A percentile compares a stretch with the other conserved stretches of the same genome.
Evolutionary conservation across 371 early-diverging fungal species (phyloP).

Genomic region (Lichtheimia corymbifera): DNA sequence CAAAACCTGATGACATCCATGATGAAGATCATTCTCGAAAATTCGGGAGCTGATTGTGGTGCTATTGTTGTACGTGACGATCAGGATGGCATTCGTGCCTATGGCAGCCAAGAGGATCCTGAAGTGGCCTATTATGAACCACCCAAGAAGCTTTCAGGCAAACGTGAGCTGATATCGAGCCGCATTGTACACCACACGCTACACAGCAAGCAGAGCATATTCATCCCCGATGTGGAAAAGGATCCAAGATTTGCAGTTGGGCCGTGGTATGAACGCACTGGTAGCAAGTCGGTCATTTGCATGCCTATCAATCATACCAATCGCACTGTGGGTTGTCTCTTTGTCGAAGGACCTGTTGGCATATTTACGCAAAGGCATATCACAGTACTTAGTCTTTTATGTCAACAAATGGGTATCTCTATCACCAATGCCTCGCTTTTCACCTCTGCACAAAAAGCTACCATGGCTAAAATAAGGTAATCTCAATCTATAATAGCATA

Average conservation of each 20-base stretch:
- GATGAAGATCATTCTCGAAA: conserved; percentile 49
- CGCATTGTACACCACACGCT: conserved; percentile 43
- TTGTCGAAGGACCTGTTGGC: conserved; percentile 57
- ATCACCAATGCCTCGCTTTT: conserved; percentile 59
- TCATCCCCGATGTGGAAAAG: conserved; percentile 39
- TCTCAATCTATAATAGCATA: not conserved
- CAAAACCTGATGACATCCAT: conserved; percentile 39
- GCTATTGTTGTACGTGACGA: conserved; percentile 50
- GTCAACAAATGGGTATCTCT: conserved; percentile 64
- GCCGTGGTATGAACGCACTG: conserved; percentile 45
- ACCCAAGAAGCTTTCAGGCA: conserved; percentile 31
- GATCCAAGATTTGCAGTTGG: conserved; percentile 47
- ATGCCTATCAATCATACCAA: conserved; percentile 57
- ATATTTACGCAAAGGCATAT: conserved; percentile 59
- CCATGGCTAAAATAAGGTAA: conserved; percentile 39
- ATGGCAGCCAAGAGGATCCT: conserved; percentile 40
- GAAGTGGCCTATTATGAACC: conserved; percentile 41
- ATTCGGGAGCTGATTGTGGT: conserved; percentile 48
- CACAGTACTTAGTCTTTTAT: conserved; percentile 55
- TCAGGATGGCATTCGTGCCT: conserved; percentile 40
- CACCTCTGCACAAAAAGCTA: conserved; percentile 43
- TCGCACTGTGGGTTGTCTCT: conserved; percentile 51
- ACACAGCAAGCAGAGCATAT: conserved; percentile 41
- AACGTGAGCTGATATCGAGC: conserved; percentile 36
- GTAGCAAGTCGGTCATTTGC: conserved; percentile 57